Evolutionary conservation across 2,329 filamentous ascomycete species (phyloP).

Genomic region (Alternaria brassicicola): DNA sequence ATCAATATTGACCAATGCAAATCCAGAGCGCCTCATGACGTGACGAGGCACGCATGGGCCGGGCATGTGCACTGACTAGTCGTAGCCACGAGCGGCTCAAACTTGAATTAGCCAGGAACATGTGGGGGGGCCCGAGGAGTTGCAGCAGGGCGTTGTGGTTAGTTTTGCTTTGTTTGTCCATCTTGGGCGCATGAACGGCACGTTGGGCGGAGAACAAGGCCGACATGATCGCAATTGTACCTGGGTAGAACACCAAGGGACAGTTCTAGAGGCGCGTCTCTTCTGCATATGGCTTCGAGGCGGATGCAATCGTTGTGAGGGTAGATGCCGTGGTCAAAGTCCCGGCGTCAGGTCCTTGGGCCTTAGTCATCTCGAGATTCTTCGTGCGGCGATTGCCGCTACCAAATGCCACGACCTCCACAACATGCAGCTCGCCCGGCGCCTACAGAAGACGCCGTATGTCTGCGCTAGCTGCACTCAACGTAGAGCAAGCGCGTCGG

Average conservation of each 20-base stretch:
- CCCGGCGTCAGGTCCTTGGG: neutral
- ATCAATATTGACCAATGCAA: constrained; percentile 24
- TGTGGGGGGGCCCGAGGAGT: constrained; percentile 20
- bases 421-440: constrained; percentile 33
- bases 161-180: neutral
- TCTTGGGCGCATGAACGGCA: neutral
- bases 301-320: neutral
- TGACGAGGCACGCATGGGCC: constrained; percentile 21
- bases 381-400: constrained; percentile 14
- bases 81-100: constrained; percentile 11
- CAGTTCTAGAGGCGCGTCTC: neutral
- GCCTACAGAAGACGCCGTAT: constrained; percentile 20
- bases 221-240: neutral
- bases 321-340: neutral
- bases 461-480: constrained; percentile 40
- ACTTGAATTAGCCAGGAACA: constrained; percentile 7
- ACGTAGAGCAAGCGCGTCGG: constrained; percentile 13
- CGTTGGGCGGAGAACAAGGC: neutral
- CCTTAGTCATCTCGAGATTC: constrained; percentile 25
- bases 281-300: neutral
- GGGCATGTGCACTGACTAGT: constrained; percentile 15
- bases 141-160: neutral
- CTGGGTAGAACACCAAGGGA: neutral
- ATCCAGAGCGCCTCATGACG: constrained; percentile 23
- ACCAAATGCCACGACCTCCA: constrained; percentile 13